Base-by-base conservation (phyloP, 768 basidiomycete genomes). In the Vararia minispora region DNA sequence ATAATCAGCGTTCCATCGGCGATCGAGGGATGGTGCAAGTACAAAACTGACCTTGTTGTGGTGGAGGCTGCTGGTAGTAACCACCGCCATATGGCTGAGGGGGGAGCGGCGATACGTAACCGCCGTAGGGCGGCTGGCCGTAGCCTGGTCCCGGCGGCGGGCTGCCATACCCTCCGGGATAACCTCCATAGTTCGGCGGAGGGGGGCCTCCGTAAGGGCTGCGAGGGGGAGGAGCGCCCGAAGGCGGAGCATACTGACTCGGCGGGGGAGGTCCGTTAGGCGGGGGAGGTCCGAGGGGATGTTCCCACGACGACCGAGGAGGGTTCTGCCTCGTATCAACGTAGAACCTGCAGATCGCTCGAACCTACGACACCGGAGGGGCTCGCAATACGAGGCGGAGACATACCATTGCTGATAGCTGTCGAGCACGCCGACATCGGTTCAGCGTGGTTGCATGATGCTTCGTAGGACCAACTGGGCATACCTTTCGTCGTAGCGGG, bases 401-500 rank as follows among this genome's bases (percentile, higher is more conserved):
- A 54, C 66, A 34, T 44, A 84, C 82, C 82, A 86, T 44, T 74
- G 57, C 45, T 66, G 69, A 52, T 83, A 84, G 37, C 77, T 79
- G 52, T 42, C 21, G 29, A 33, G 37, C 40, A 30, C n/a, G n/a
- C n/a, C n/a, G n/a, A n/a, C n/a, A n/a, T n/a, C n/a, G n/a, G n/a
- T n/a, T n/a, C n/a, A n/a, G n/a, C n/a, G n/a, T n/a, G n/a, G n/a
- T n/a, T n/a, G n/a, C n/a, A n/a, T n/a, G n/a, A n/a, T n/a, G n/a
- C n/a, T n/a, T n/a, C n/a, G n/a, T n/a, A n/a, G n/a, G 48, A 50
- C 40, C n/a, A 33, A 7, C 21, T 30, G 27, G 42, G 67, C 76
- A 33, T 51, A 84, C 84, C 75, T 77, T 38, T 52, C 33, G 48
- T 87, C 81, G 49, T 64, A 86, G 48, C 82, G 78, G 13, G 68